These are phyloP conservation scores for Fraxinus greggii DNA, from an alignment of 305 asterid genomes.

Conservation along the genomic window DNA sequence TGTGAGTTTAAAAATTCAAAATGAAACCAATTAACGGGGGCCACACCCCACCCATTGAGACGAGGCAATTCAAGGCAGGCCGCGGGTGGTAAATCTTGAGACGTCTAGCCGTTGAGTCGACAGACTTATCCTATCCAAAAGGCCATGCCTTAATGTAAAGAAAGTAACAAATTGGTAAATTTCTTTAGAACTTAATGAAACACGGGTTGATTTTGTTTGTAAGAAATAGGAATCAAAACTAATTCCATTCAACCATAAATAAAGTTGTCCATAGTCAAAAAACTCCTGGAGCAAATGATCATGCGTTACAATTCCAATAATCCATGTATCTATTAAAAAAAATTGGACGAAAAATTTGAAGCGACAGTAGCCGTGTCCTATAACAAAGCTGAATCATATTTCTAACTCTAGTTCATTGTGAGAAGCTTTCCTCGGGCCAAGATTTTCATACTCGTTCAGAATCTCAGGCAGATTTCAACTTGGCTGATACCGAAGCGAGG, in stretches of 20 bases:
- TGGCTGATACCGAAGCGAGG: conserved; percentile 71
- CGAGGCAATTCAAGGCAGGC: too few relatives aligned
- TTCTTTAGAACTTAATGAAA: neutral
- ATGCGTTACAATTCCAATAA: neutral
- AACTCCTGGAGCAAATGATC: conserved; percentile 22
- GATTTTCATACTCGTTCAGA: conserved; percentile 2
- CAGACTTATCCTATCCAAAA: too few relatives aligned
- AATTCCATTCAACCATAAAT: neutral
- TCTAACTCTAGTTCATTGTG: conserved; percentile 15
- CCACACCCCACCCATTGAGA: too few relatives aligned
- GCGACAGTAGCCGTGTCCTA: conserved; percentile 19
- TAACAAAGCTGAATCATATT: conserved; percentile 28
- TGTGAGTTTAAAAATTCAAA: too few relatives aligned
- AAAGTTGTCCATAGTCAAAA: neutral
- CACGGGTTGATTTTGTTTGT: neutral
- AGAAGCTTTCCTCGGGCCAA: conserved; percentile 24
- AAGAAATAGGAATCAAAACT: neutral
- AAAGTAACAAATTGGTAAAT: too few relatives aligned
- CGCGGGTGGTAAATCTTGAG: too few relatives aligned
- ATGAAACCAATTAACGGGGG: too few relatives aligned
- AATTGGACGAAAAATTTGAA: conserved; percentile 19
- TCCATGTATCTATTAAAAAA: conserved; percentile 33
- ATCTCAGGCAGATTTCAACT: conserved; percentile 73
- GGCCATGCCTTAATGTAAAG: too few relatives aligned
- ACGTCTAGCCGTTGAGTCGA: too few relatives aligned